Percentiles rank a stretch among this genome's conserved stretches.
Evolutionary conservation across 495 filamentous ascomycete genomes (phyloP).

Genomic region (Saxophila tyrrhenica): DNA sequence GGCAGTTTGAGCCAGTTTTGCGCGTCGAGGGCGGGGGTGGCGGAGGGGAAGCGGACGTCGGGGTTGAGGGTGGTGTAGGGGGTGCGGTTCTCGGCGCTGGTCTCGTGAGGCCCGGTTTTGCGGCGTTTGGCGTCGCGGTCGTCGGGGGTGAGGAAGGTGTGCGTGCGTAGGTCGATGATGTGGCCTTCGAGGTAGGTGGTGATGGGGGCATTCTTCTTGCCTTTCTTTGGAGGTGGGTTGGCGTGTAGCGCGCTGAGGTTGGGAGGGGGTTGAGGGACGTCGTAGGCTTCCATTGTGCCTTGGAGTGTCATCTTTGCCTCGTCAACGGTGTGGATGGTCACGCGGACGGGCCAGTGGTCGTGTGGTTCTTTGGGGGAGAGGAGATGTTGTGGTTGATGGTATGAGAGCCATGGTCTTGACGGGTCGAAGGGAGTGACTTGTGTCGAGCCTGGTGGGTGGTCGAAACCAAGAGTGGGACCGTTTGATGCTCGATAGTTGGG

Average conservation of each 20-base stretch:
- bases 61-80: neutral
- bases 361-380: slow-evolving; percentile 30
- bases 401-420: slow-evolving; percentile 25
- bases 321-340: slow-evolving; percentile 59
- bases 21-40: slow-evolving; percentile 45
- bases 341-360: slow-evolving; percentile 62
- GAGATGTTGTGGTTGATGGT: slow-evolving; percentile 5
- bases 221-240: slow-evolving; percentile 4
- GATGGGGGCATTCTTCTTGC: slow-evolving; percentile 40
- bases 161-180: slow-evolving; percentile 60
- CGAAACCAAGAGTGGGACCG: slow-evolving; percentile 18
- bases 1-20: slow-evolving; percentile 61
- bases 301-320: slow-evolving; percentile 51
- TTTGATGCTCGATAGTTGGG: slow-evolving; percentile 18
- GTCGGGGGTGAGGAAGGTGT: slow-evolving; percentile 53
- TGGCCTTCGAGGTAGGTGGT: slow-evolving; percentile 67
- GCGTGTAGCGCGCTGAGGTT: slow-evolving; percentile 13
- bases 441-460: slow-evolving; percentile 17
- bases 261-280: slow-evolving; percentile 43
- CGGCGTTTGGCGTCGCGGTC: neutral
- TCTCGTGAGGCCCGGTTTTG: neutral
- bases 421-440: slow-evolving; percentile 21
- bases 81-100: neutral
- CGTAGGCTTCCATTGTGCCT: slow-evolving; percentile 70
- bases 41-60: slow-evolving; percentile 43